Evolutionary conservation across 805 yeast species (phyloP), one percentile per base, ranked within the genome.

Genomic region (Myxozyma neotropica): DNA sequence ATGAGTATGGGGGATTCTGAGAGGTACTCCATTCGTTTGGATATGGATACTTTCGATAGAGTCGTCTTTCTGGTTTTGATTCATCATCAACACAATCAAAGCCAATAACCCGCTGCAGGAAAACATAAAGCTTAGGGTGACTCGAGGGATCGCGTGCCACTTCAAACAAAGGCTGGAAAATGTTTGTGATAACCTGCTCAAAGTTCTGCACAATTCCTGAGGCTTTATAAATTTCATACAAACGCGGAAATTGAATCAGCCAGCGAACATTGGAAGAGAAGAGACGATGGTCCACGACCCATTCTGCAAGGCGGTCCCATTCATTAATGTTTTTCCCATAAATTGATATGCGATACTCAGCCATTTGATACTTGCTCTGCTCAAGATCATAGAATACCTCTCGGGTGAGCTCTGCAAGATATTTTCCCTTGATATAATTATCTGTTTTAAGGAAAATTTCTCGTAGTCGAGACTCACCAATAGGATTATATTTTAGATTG

Each of bases 31-130:
- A 94, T 59, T 85, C 76, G 13, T 84, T 78, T 38, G 99, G 95
- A n/a, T 83, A 76, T 0, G 98, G 98, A 71, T 80, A 91, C 71
- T 88, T 91, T 62, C 83, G 84, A 67, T 86, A 92, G 69, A 87
- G 81, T 59, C 92, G 81, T 65, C 90, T 84, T 73, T 94, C 99
- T 44, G 83, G 82, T 73, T 95, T 94, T 10, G 96, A 89, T 75
- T 94, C 99, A 74, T 94, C 99, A 74, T 94, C 99, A 35, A 94
- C 99, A 3, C 97, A 89, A 74, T 94, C 99, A 74, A 94, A 94
- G 0, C 99, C 99, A 69, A 94, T 87, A 2, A 94, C 98, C 68
- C 99, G 82, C 76, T 91, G 95, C 68, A 94, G 76, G 73, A 94
- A 92, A 3, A 91, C 81, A 70, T 87, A 87, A 57, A 94, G 79